A percentile compares a stretch with the other conserved stretches of the same genome.
These are phyloP conservation scores for Lunasporangiospora selenospora DNA, from an alignment of 192 early-diverging fungal genomes.

Conservation along the genomic window DNA sequence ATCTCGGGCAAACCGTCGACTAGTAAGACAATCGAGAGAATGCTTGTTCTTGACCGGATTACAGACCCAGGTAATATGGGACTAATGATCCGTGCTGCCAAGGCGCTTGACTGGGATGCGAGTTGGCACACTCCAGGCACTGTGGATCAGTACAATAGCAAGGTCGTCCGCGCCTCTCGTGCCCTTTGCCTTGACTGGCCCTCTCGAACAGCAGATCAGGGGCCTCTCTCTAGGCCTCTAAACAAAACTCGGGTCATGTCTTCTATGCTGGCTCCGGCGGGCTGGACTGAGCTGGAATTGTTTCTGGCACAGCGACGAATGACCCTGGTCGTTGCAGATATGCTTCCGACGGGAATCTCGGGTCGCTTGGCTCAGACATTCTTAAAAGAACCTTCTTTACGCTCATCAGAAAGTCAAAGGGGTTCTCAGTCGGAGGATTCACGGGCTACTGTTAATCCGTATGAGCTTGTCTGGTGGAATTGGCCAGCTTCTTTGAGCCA, in stretches of 20 bases:
- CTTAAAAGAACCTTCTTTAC: neutral
- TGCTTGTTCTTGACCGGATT: conserved; percentile 55
- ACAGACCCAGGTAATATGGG: conserved; percentile 56
- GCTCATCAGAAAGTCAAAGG: neutral
- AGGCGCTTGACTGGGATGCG: conserved; percentile 53
- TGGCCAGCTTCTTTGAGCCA: conserved; percentile 20
- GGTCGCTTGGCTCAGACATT: too few relatives aligned
- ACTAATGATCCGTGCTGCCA: conserved; percentile 52
- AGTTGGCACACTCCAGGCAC: conserved; percentile 46
- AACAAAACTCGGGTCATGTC: too few relatives aligned
- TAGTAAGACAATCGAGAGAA: conserved; percentile 7
- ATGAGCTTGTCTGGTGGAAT: conserved; percentile 39
- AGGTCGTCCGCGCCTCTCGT: conserved; percentile 54
- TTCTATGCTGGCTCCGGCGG: too few relatives aligned
- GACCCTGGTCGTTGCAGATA: conserved; percentile 54
- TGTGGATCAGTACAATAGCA: conserved; percentile 55
- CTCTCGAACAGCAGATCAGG: conserved; percentile 6
- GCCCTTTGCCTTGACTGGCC: conserved; percentile 51
- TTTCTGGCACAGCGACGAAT: conserved; percentile 28
- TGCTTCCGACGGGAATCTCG: conserved; percentile 33
- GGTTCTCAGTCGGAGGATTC: neutral
- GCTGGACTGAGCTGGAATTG: conserved; percentile 9
- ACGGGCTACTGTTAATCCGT: neutral
- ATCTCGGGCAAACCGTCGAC: too few relatives aligned
- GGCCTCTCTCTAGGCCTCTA: too few relatives aligned